phyloP scores from a whole-genome alignment of 2,329 filamentous ascomycete species.

The Davidsoniella australis region DNA sequence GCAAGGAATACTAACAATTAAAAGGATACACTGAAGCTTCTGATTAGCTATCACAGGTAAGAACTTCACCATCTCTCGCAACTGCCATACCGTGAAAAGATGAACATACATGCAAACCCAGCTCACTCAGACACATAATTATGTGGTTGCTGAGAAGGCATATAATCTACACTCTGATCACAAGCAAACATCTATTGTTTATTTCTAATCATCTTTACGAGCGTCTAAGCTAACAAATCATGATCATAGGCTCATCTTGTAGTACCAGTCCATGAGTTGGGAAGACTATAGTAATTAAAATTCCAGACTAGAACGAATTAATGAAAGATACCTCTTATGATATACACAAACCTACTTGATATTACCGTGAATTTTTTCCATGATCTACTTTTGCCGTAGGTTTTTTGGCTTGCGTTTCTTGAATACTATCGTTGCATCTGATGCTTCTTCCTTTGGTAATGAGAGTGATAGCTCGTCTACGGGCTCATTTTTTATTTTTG shows the following conservation, averaged over 20 bases:
- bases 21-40: neutral
- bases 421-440: slow-evolving; percentile 34
- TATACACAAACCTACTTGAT: neutral
- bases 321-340: neutral
- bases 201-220: neutral
- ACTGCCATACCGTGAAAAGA: slow-evolving; percentile 5
- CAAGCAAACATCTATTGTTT: neutral
- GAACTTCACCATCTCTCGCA: neutral
- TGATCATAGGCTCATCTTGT: too few relatives aligned
- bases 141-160: slow-evolving; percentile 11
- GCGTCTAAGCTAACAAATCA: neutral
- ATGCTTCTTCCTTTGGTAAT: slow-evolving; percentile 7
- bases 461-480: neutral
- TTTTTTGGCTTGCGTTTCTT: slow-evolving; percentile 63
- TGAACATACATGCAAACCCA: slow-evolving; percentile 11
- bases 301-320: neutral
- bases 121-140: slow-evolving; percentile 11
- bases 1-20: neutral
- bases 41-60: slow-evolving; percentile 2
- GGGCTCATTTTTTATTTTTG: neutral
- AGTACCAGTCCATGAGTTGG: too few relatives aligned
- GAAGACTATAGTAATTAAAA: too few relatives aligned
- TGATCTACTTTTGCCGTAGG: slow-evolving; percentile 36
- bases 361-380: neutral
- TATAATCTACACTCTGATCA: slow-evolving; percentile 12